Evolutionary conservation across 139 green algal species (phyloP), one percentile per base, ranked within the genome.

Genomic region (Trebouxia sp.): DNA sequence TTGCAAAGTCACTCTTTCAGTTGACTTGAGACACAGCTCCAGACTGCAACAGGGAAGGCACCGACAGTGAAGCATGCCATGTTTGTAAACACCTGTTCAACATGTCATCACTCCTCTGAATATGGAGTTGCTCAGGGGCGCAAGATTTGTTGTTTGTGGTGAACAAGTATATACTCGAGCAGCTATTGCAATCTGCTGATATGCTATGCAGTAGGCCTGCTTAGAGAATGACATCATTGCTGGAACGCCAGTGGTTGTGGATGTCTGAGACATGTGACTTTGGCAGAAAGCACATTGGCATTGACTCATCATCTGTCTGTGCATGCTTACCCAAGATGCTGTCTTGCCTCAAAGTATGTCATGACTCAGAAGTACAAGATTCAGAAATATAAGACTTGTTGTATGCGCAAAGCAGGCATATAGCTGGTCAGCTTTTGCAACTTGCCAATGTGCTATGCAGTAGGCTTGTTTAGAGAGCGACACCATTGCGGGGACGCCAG

Each of bases 401-500:
- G n/a, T 37, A n/a, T n/a, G 37, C 6, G 2, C 58, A 37, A n/a
- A n/a, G n/a, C 58, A 70, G n/a, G 28, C 58, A 70, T 69, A n/a
- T 70, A 41, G 4, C 6, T 41, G 32, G 58, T n/a, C 2, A 41
- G 20, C 58, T 70, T 6, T 35, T 7, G 1, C 1, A 32, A 10
- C 22, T 30, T 10, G 2, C 24, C 37, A 53, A 3, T 72, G 1
- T 58, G 37, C 42, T 43, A 24, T 75, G 48, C 39, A 53, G 56
- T 70, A 85, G 82, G 75, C n/a, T 15, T 83, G 82, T 66, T 50
- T 91, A 37, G 79, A 89, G 47, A 85, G 85, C 24, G 65, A 53
- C 3, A 51, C 69, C 0, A 75, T 70, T 5, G 43, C 37, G 1
- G 83, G 83, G 12, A 78, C 76, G 0, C 79, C 82, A 5, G 72